A percentile compares a stretch with the other conserved stretches of the same genome.
These are phyloP conservation scores for Diaporthe australafricana DNA, from an alignment of 2,329 filamentous ascomycete species.

Conservation along the genomic window DNA sequence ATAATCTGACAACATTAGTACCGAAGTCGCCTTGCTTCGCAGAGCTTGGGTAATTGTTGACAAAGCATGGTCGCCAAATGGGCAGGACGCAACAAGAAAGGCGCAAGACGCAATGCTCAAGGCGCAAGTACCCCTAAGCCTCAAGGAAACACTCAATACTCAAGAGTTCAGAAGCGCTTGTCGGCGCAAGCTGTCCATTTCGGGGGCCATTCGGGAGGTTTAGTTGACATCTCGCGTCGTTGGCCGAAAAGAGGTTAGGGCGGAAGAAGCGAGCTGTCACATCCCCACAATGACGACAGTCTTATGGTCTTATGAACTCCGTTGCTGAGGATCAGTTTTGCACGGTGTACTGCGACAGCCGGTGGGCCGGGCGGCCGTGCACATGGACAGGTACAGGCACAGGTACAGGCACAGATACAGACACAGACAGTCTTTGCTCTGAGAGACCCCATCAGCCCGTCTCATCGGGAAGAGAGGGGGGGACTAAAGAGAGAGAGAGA, in stretches of 20 bases:
- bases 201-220: constrained; percentile 8
- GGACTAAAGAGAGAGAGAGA: neutral
- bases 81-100: constrained; percentile 2
- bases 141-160: too few species aligned
- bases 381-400: neutral
- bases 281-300: constrained; percentile 24
- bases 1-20: too few species aligned
- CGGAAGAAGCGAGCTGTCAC: constrained; percentile 24
- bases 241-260: constrained; percentile 22
- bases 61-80: constrained; percentile 20
- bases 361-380: constrained; percentile 11
- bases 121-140: too few species aligned
- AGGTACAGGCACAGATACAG: too few species aligned
- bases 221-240: constrained; percentile 24
- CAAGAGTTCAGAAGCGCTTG: neutral
- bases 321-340: neutral
- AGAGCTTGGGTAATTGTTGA: constrained; percentile 17
- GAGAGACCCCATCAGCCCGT: neutral
- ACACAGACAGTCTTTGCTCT: neutral
- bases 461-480: neutral
- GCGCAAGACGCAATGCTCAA: neutral
- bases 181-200: neutral
- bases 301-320: constrained; percentile 15
- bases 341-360: constrained; percentile 21
- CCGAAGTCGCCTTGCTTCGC: neutral